Conservation (phyloP, 202 grass and related monocot genomes). For the Sporobolus alterniflorus region DNA sequence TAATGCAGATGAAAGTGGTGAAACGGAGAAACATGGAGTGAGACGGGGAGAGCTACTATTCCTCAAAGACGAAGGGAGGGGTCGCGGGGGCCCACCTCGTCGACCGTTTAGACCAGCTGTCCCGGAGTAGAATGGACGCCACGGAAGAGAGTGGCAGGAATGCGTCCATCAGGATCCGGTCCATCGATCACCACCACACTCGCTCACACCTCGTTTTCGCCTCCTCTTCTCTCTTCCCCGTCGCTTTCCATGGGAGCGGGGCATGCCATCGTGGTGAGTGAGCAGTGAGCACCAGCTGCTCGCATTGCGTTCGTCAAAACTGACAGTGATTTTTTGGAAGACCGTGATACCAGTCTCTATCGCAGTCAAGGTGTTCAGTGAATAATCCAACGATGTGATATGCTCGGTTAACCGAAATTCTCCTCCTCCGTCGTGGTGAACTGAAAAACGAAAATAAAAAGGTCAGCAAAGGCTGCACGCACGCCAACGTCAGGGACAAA, state of each 20-base stretch:
- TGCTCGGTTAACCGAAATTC: not conserved
- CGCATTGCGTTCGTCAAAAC: not conserved
- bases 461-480: slow-evolving; percentile 60
- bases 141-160: slow-evolving; percentile 17
- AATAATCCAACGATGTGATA: not conserved
- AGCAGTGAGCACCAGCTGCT: not conserved
- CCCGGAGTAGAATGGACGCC: slow-evolving; percentile 45
- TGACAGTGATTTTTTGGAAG: too few species aligned
- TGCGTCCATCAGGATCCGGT: not conserved
- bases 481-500: slow-evolving; percentile 53
- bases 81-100: not conserved
- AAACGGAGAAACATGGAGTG: not conserved
- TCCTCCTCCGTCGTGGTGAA: slow-evolving; percentile 5
- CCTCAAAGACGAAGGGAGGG: not conserved
- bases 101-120: slow-evolving; percentile 34
- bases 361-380: slow-evolving; percentile 15
- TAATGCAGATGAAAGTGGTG: slow-evolving; percentile 3
- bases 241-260: not conserved
- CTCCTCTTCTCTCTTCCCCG: not conserved
- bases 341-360: too few species aligned
- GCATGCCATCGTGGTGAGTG: too few species aligned
- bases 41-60: not conserved
- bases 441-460: slow-evolving; percentile 2
- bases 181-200: not conserved
- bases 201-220: slow-evolving; percentile 14